Conservation (phyloP, 1,284 basidiomycete genomes). For the Inonotus obliquus region DNA sequence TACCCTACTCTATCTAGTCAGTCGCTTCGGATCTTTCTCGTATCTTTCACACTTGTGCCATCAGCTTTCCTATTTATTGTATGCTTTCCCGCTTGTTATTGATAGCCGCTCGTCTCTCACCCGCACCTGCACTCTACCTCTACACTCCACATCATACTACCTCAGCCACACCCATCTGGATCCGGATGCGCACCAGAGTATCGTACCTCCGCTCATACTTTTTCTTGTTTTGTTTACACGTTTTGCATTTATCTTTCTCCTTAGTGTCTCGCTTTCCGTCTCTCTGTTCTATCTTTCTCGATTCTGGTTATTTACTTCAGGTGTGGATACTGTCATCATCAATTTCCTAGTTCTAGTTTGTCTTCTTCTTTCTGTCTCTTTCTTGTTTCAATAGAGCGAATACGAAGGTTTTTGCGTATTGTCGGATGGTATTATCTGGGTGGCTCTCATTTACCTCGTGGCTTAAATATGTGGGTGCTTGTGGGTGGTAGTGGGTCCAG, state of each 20-base stretch:
- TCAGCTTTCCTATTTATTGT: constrained; percentile 11
- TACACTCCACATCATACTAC: neutral
- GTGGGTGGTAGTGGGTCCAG: no score
- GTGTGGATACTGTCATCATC: constrained; percentile 1
- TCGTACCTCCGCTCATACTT: constrained; percentile 1
- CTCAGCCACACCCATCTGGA: neutral
- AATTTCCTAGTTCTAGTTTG: neutral
- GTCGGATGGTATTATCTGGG: neutral
- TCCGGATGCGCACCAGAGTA: neutral
- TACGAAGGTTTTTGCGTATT: neutral
- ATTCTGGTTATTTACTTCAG: neutral
- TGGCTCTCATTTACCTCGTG: no score
- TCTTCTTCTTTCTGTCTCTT: neutral
- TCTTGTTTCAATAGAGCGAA: constrained; percentile 1
- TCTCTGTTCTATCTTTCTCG: neutral
- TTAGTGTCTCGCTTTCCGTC: neutral
- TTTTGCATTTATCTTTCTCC: neutral
- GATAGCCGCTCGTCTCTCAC: neutral
- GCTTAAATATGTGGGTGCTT: neutral
- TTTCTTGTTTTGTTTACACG: neutral
- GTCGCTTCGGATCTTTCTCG: constrained; percentile 1
- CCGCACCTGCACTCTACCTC: neutral
- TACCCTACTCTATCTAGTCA: neutral
- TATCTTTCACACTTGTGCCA: neutral
- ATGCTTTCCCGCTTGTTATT: constrained; percentile 3